A percentile compares a stretch with the other conserved stretches of the same genome.
These are phyloP conservation scores for Neonothopanus nambi DNA, from an alignment of 1,284 basidiomycete genomes.

Conservation along the genomic window DNA sequence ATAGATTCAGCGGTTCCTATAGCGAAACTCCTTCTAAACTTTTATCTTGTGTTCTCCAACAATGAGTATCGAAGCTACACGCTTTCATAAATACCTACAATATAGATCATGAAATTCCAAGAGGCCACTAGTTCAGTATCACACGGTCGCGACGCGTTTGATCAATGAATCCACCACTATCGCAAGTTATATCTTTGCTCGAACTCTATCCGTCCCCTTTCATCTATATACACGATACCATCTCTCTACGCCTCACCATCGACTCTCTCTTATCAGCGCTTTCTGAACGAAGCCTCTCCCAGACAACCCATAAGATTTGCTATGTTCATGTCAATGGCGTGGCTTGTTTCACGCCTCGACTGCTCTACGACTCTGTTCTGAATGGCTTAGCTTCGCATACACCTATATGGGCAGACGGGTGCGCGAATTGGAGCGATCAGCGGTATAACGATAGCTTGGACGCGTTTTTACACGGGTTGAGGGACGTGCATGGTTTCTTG, in stretches of 20 bases:
- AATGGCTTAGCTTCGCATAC: slow-evolving; percentile 58
- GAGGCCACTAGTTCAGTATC: not conserved
- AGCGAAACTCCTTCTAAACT: too few species aligned
- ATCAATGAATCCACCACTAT: not conserved
- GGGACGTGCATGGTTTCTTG: slow-evolving; percentile 29
- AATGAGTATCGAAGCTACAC: too few species aligned
- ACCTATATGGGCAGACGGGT: slow-evolving; percentile 60
- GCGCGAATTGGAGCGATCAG: slow-evolving; percentile 50
- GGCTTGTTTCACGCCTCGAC: slow-evolving; percentile 61
- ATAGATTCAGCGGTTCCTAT: too few species aligned
- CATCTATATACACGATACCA: slow-evolving; percentile 69
- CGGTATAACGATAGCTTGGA: slow-evolving; percentile 66
- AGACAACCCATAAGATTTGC: slow-evolving; percentile 20
- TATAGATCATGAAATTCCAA: too few species aligned
- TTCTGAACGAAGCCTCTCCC: slow-evolving; percentile 5
- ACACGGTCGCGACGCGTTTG: not conserved
- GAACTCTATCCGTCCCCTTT: slow-evolving; percentile 56
- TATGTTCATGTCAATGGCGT: slow-evolving; percentile 59
- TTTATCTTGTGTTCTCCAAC: too few species aligned
- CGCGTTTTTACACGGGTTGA: slow-evolving; percentile 64
- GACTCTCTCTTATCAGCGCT: slow-evolving; percentile 43
- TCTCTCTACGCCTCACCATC: slow-evolving; percentile 46
- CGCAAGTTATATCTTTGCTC: slow-evolving; percentile 9
- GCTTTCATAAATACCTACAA: too few species aligned
- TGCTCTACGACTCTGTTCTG: slow-evolving; percentile 70